phyloP scores from a whole-genome alignment of 805 yeast species.

The Debaryomyces hansenii region DNA sequence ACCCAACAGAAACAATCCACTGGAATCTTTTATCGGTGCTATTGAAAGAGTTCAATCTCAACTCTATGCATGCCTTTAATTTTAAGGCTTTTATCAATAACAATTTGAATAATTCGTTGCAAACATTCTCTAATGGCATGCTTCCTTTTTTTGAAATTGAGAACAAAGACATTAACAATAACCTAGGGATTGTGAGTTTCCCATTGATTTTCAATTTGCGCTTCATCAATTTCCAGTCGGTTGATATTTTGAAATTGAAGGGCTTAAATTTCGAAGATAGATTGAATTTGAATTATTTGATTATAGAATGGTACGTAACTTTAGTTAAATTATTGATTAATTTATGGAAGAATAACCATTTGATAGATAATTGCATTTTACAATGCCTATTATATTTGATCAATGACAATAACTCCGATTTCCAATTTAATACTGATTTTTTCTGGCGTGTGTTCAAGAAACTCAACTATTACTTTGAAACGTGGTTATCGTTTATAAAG shows the following conservation, averaged over 20 bases:
- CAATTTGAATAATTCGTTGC: conserved; percentile 14
- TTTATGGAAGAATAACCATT: conserved; percentile 8
- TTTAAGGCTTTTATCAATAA: conserved; percentile 14
- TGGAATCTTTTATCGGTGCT: conserved; percentile 49
- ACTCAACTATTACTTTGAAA: conserved; percentile 21
- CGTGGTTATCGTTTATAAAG: conserved; percentile 22
- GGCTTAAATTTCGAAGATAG: conserved; percentile 16
- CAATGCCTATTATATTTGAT: conserved; percentile 26
- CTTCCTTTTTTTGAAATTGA: conserved; percentile 12
- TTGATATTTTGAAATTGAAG: not conserved
- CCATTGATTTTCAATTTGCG: conserved; percentile 45
- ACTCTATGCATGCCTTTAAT: conserved; percentile 8
- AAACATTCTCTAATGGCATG: conserved; percentile 16
- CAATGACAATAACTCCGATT: conserved; percentile 11
- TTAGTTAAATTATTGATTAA: conserved; percentile 42
- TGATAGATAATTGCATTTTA: conserved; percentile 23
- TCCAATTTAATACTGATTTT: conserved; percentile 24
- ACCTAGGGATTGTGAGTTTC: conserved; percentile 50
- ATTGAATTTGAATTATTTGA: conserved; percentile 25
- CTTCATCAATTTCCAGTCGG: not conserved
- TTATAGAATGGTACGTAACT: conserved; percentile 48
- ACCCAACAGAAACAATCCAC: conserved; percentile 39
- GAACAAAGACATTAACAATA: conserved; percentile 41
- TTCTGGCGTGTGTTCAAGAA: conserved; percentile 23
- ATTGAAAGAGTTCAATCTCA: conserved; percentile 43